Percentiles rank a stretch among this genome's conserved stretches.
phyloP scores from a whole-genome alignment of 129 eudicot species.

The Tagetes patula region DNA sequence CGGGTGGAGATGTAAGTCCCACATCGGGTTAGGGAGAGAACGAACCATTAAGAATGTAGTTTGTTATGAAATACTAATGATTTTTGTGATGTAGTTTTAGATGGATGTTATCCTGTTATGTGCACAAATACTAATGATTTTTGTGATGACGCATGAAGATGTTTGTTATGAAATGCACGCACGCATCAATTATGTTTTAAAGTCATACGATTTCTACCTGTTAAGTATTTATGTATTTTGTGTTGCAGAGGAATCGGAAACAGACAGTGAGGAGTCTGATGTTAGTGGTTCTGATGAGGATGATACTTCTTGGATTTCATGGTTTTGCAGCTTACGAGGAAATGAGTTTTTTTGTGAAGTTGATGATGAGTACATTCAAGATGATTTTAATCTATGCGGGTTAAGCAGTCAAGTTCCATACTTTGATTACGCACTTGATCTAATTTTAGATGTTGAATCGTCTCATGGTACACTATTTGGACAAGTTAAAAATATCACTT shows the following conservation, averaged over 20 bases:
- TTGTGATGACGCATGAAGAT: not conserved
- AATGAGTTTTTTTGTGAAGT: conserved; percentile 85
- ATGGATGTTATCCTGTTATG: not conserved
- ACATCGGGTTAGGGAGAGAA: too few species aligned
- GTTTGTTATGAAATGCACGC: not conserved
- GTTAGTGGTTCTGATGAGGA: conserved; percentile 89
- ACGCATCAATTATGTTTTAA: conserved; percentile 9
- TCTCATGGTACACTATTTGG: conserved; percentile 58
- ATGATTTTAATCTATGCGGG: conserved; percentile 80
- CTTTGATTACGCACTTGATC: conserved; percentile 83
- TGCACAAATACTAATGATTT: not conserved
- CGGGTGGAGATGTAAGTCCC: too few species aligned
- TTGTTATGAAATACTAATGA: too few species aligned
- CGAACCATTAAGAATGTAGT: too few species aligned
- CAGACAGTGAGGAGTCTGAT: conserved; percentile 86
- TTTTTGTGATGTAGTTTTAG: not conserved
- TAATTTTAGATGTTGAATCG: conserved; percentile 74
- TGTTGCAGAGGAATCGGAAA: conserved; percentile 74
- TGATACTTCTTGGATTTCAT: conserved; percentile 86
- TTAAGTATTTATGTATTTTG: not conserved
- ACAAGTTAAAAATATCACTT: not conserved
- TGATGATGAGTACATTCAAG: conserved; percentile 85
- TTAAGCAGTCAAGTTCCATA: conserved; percentile 88
- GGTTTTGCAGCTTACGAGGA: conserved; percentile 88
- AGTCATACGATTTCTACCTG: not conserved